These are phyloP conservation scores for Torulaspora indica DNA, from an alignment of 805 yeast species.

Conservation along the genomic window DNA sequence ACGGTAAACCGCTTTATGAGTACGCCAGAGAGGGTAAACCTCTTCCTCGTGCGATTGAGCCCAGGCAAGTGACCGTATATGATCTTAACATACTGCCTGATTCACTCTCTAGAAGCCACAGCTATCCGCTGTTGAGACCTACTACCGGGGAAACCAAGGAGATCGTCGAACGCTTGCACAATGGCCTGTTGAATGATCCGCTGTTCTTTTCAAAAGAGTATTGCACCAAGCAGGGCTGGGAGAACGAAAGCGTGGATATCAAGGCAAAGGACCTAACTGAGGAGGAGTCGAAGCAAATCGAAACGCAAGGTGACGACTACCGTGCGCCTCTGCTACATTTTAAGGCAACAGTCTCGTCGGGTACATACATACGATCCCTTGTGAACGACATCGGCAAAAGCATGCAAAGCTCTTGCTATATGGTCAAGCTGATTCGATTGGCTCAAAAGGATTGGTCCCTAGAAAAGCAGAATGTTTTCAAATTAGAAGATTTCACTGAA, in stretches of 20 bases:
- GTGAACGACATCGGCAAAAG: constrained; percentile 86
- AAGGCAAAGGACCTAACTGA: constrained; percentile 40
- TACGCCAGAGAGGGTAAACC: constrained; percentile 88
- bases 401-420: constrained; percentile 73
- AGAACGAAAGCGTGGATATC: constrained; percentile 38
- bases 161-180: constrained; percentile 33
- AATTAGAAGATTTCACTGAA: constrained; percentile 58
- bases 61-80: constrained; percentile 62
- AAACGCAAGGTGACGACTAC: constrained; percentile 37
- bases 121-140: constrained; percentile 44
- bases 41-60: constrained; percentile 75
- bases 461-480: constrained; percentile 61
- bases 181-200: constrained; percentile 60
- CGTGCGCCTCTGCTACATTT: constrained; percentile 70
- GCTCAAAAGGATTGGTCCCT: constrained; percentile 84
- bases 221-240: constrained; percentile 41
- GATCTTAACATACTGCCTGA: constrained; percentile 49
- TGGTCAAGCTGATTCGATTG: constrained; percentile 73
- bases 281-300: constrained; percentile 29
- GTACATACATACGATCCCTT: constrained; percentile 88
- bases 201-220: constrained; percentile 57
- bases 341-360: constrained; percentile 79
- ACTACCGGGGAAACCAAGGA: constrained; percentile 28
- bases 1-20: constrained; percentile 90
- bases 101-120: constrained; percentile 52